phyloP scores from a whole-genome alignment of 1,284 basidiomycete species.

The Ceratobasidium sp. region DNA sequence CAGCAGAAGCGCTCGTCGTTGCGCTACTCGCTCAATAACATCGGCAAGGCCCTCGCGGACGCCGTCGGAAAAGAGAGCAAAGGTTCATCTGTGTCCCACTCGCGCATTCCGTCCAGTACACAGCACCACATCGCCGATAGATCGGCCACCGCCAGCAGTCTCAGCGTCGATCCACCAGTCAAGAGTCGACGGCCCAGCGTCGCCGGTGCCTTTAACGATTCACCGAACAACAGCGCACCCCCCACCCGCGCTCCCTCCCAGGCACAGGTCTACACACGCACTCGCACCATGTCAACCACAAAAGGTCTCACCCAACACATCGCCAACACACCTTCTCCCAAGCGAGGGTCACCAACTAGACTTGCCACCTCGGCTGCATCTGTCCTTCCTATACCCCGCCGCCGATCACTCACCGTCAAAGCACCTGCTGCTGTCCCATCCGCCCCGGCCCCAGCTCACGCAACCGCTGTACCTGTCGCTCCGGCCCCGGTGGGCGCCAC shows the following conservation, averaged over 20 bases:
- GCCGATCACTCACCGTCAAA: conserved; percentile 27
- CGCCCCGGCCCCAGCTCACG: not conserved
- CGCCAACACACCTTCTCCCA: conserved; percentile 10
- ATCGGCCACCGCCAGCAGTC: conserved; percentile 11
- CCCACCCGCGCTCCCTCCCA: conserved; percentile 6
- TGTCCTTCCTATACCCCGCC: conserved; percentile 1
- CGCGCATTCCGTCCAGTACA: conserved; percentile 9
- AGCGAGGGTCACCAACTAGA: conserved; percentile 20
- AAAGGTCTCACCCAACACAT: conserved; percentile 4
- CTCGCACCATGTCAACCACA: conserved; percentile 17
- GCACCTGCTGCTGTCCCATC: conserved; percentile 14
- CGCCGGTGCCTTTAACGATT: conserved; percentile 17
- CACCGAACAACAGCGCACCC: not conserved
- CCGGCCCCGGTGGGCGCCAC: conserved; percentile 15
- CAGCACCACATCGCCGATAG: conserved; percentile 4
- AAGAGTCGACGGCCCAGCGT: conserved; percentile 11
- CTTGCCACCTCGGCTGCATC: not conserved
- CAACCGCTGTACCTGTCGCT: not conserved
- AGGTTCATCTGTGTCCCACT: not conserved
- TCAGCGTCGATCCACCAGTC: not conserved
- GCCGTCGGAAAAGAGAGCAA: conserved; percentile 28
- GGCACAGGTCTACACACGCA: not conserved
- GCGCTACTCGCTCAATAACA: conserved; percentile 33
- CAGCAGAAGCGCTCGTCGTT: conserved; percentile 33
- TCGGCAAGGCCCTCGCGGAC: conserved; percentile 30